phyloP scores from a whole-genome alignment of 192 early-diverging fungal species.

The Mortierella antarctica region DNA sequence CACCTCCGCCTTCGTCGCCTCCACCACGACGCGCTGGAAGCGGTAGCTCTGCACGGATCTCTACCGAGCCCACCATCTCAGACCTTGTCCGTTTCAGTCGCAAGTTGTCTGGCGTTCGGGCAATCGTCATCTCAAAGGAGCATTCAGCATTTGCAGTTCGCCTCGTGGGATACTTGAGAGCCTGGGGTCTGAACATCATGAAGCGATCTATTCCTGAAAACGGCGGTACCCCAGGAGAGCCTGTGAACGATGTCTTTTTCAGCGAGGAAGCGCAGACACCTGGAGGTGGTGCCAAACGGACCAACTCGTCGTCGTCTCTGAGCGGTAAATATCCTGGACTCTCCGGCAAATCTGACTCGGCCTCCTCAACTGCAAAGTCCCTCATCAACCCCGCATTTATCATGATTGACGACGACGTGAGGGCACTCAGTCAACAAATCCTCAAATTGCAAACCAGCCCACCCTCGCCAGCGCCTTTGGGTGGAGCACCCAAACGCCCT shows the following conservation, averaged over 20 bases:
- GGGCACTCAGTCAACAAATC: conserved; percentile 59
- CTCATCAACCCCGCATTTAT: conserved; percentile 59
- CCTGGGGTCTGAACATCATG: conserved; percentile 63
- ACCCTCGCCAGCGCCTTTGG: conserved; percentile 15
- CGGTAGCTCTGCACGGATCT: conserved; percentile 33
- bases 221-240: not conserved
- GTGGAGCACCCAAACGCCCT: conserved; percentile 21
- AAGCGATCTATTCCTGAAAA: conserved; percentile 8
- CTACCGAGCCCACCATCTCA: conserved; percentile 61
- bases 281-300: conserved; percentile 16
- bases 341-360: not conserved
- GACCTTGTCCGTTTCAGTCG: conserved; percentile 58
- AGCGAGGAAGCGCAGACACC: conserved; percentile 14
- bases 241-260: not conserved
- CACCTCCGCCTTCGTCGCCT: conserved; percentile 29
- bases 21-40: conserved; percentile 27
- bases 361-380: conserved; percentile 9
- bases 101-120: conserved; percentile 55
- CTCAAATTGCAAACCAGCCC: conserved; percentile 46
- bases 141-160: conserved; percentile 65
- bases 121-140: conserved; percentile 59
- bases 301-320: conserved; percentile 21
- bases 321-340: conserved; percentile 9
- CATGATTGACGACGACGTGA: conserved; percentile 69
- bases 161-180: conserved; percentile 61